Conservation (phyloP, 352 stramenopile species). For the Phytopythium sindhum region DNA sequence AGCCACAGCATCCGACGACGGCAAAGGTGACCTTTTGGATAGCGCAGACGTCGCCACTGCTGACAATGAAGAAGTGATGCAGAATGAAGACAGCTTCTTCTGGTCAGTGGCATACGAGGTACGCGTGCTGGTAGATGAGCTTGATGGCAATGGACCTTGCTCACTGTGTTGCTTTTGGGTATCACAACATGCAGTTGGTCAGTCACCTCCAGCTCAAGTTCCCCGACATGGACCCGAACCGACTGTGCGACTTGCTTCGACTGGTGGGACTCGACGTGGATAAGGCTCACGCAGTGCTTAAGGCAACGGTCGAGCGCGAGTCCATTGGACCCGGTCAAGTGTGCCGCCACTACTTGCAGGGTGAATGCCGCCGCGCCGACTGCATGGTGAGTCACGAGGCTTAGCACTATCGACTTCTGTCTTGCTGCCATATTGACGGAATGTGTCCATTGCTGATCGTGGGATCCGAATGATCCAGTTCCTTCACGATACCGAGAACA, state of each 20-base stretch:
- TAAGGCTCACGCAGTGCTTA: constrained; percentile 69
- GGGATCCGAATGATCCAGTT: constrained; percentile 45
- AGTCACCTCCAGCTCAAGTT: constrained; percentile 84
- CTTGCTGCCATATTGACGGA: background rate
- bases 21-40: constrained; percentile 17
- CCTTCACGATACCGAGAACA: constrained; percentile 77
- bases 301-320: constrained; percentile 72
- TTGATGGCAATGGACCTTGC: background rate
- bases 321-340: constrained; percentile 68
- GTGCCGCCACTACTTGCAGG: constrained; percentile 78
- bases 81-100: constrained; percentile 82
- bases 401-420: background rate
- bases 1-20: background rate
- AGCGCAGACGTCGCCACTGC: constrained; percentile 9
- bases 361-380: constrained; percentile 77
- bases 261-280: constrained; percentile 72
- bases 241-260: constrained; percentile 71
- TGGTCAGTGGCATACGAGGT: constrained; percentile 86
- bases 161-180: constrained; percentile 7
- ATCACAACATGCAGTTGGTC: constrained; percentile 46
- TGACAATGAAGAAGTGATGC: constrained; percentile 25
- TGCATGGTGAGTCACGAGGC: constrained; percentile 54
- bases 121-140: constrained; percentile 4
- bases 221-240: constrained; percentile 64
- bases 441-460: constrained; percentile 11